phyloP scores from a whole-genome alignment of 345 rosid species.

The Citrus medica region DNA sequence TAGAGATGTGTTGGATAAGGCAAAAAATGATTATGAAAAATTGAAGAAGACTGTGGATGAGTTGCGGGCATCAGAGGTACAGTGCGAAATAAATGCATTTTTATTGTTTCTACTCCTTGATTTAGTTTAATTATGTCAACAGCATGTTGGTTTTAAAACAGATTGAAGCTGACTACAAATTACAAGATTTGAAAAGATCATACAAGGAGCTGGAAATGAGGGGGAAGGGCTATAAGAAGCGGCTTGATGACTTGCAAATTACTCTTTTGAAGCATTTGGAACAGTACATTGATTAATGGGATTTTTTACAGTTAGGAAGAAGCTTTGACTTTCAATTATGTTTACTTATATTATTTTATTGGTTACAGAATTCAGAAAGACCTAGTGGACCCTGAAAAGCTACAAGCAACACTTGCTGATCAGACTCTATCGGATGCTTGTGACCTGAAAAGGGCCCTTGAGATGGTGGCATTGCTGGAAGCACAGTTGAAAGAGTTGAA shows the following conservation, averaged over 20 bases:
- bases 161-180: slow-evolving; percentile 82
- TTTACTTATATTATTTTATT: slow-evolving; percentile 19
- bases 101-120: slow-evolving; percentile 13
- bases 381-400: slow-evolving; percentile 85
- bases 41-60: slow-evolving; percentile 79
- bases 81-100: slow-evolving; percentile 7
- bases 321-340: slow-evolving; percentile 13
- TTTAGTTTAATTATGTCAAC: slow-evolving; percentile 9
- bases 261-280: slow-evolving; percentile 70
- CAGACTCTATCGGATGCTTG: slow-evolving; percentile 49
- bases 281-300: slow-evolving; percentile 55
- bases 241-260: slow-evolving; percentile 71
- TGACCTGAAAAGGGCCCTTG: slow-evolving; percentile 71
- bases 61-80: slow-evolving; percentile 83
- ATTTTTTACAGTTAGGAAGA: not conserved
- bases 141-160: slow-evolving; percentile 24
- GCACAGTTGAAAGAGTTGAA: slow-evolving; percentile 90
- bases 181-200: slow-evolving; percentile 76
- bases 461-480: slow-evolving; percentile 73
- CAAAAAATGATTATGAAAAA: slow-evolving; percentile 63
- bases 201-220: slow-evolving; percentile 73
- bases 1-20: slow-evolving; percentile 55
- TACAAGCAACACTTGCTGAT: slow-evolving; percentile 71
- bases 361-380: slow-evolving; percentile 83
- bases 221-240: slow-evolving; percentile 78